Evolutionary conservation across 345 rosid genomes (phyloP), one percentile per base, ranked within the genome.

Genomic region (Eucalyptus paniculata): DNA sequence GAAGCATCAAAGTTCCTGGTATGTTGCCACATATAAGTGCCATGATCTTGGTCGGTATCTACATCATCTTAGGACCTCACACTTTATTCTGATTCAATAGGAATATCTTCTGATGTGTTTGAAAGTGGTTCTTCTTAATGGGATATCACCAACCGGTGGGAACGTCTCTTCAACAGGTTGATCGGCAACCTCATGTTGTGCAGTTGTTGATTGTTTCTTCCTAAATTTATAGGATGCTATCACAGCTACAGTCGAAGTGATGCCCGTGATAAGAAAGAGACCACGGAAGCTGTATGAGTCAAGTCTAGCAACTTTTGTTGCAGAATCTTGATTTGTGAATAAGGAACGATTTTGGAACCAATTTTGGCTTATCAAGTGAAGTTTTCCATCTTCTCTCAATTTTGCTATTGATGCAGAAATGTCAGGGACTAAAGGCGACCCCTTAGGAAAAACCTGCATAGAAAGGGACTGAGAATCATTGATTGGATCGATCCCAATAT

Each of bases 191-290:
- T 69, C 42, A 4, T 9, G 81, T 16, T 30, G 72, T 50, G 19
- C 19, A 50, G 53, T 50, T 50, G 53, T 32, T 67, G 37, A 67
- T 16, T 67, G 2, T 8, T 32, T n/a, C 77, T n/a, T 67, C 40
- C 3, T 32, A 32, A 4, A 8, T 67, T 8, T 67, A 67, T 16
- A 86, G 86, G 87, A 87, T n/a, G 88, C 86, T 28, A 62, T 28
- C 18, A 90, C 50, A 83, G 92, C 92, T 17, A 88, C 87, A 53
- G 90, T 86, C 3, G 92, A 89, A 83, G 90, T 49, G 11, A 53
- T 67, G 32, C 91, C 94, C 4, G 89, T 90, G 32, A 93, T 89
- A 15, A 90, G 87, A 77, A 91, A 90, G 56, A 92, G 91, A 18
- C 93, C 93, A 2, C 93, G 51, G 6, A 92, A 91, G 1, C 40